A percentile compares a stretch with the other conserved stretches of the same genome.
Conservation (phyloP, 1,284 basidiomycete genomes). For the Boletus calvinii region DNA sequence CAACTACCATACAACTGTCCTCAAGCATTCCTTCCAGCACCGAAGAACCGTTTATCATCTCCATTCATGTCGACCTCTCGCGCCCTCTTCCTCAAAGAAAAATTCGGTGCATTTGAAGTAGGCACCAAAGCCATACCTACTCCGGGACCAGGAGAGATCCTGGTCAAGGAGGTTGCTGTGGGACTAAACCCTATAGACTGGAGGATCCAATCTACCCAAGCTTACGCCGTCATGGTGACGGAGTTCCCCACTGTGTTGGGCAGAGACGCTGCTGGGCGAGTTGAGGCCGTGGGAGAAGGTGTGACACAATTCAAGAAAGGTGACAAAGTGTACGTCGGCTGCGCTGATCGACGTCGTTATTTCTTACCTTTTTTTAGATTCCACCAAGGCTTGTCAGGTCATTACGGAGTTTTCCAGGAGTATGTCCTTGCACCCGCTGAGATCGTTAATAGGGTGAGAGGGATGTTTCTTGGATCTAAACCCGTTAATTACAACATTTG, state of each 20-base stretch:
- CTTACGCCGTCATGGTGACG: slow-evolving; percentile 22
- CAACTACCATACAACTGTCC: neutral
- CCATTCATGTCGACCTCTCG: slow-evolving; percentile 17
- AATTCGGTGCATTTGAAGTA: slow-evolving; percentile 21
- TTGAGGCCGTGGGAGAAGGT: slow-evolving; percentile 45
- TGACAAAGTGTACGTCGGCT: slow-evolving; percentile 43
- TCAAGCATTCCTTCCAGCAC: neutral
- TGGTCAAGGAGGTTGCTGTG: slow-evolving; percentile 26
- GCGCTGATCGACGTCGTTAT: neutral
- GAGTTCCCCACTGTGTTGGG: slow-evolving; percentile 43
- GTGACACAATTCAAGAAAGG: slow-evolving; percentile 44
- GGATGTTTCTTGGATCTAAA: neutral
- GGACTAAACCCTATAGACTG: slow-evolving; percentile 36
- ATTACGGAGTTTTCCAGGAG: slow-evolving; percentile 36
- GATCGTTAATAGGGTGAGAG: slow-evolving; percentile 28
- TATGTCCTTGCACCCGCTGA: slow-evolving; percentile 32
- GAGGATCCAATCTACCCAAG: slow-evolving; percentile 32
- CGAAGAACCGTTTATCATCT: neutral
- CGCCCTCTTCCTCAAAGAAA: slow-evolving; percentile 27
- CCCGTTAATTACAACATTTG: neutral
- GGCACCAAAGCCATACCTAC: slow-evolving; percentile 12
- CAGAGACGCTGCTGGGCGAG: slow-evolving; percentile 46
- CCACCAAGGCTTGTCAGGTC: slow-evolving; percentile 25
- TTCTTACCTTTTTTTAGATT: slow-evolving; percentile 19
- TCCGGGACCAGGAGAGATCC: slow-evolving; percentile 25